phyloP scores from a whole-genome alignment of 768 basidiomycete genomes.

The Leccinum truebloodii region DNA sequence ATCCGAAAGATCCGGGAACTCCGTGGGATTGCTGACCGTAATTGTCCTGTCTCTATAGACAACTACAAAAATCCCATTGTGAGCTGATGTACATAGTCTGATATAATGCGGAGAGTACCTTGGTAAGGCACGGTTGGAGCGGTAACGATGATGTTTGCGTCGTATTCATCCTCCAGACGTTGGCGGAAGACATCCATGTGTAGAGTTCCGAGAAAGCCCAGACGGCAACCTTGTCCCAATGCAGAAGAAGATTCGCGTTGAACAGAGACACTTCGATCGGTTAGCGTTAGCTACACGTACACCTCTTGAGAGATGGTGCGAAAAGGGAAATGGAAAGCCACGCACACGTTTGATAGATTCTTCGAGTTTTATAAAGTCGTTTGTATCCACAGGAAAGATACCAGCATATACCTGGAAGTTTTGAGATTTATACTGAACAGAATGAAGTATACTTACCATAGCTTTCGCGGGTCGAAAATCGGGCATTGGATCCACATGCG shows the following conservation, averaged over 20 bases:
- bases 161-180: constrained; percentile 94
- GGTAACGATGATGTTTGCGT: constrained; percentile 92
- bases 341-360: constrained; percentile 90
- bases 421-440: constrained; percentile 1
- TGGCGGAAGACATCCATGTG: constrained; percentile 98
- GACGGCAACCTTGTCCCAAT: constrained; percentile 90
- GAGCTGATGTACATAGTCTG: background rate
- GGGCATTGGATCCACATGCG: constrained; percentile 77
- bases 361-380: constrained; percentile 90
- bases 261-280: constrained; percentile 85
- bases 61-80: constrained; percentile 47
- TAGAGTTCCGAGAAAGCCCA: constrained; percentile 93
- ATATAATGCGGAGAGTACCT: constrained; percentile 39
- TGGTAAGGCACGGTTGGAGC: constrained; percentile 96
- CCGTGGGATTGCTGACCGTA: constrained; percentile 87
- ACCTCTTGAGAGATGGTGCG: constrained; percentile 12
- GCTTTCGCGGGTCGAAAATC: constrained; percentile 92
- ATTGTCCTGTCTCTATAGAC: constrained; percentile 64
- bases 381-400: constrained; percentile 89
- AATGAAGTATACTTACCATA: constrained; percentile 59
- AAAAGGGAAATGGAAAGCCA: constrained; percentile 1
- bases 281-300: constrained; percentile 66
- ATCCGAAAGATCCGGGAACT: constrained; percentile 99
- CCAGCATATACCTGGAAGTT: constrained; percentile 82
- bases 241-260: constrained; percentile 93